phyloP scores from a whole-genome alignment of 495 filamentous ascomycete genomes.

The Jackrogersella multiformis region DNA sequence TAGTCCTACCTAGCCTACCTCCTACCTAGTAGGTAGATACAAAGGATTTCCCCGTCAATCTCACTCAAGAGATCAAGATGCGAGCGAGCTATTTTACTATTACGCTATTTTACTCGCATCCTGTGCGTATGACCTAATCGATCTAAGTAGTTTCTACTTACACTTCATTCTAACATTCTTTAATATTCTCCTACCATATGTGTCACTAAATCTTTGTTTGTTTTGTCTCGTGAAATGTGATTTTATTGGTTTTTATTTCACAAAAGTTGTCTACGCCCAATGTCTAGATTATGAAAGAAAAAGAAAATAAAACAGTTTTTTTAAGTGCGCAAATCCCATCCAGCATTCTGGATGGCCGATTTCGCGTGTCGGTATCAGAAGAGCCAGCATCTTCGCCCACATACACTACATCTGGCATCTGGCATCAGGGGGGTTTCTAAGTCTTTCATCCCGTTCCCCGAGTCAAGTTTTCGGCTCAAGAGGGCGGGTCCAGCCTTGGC shows the following conservation, averaged over 20 bases:
- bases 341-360: conserved; percentile 18
- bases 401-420: too few species aligned
- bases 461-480: conserved; percentile 42
- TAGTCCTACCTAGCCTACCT: too few species aligned
- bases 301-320: not conserved
- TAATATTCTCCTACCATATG: too few species aligned
- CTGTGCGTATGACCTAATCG: conserved; percentile 1
- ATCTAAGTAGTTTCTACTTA: conserved; percentile 15
- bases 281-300: conserved; percentile 21
- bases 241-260: not conserved
- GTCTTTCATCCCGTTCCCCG: conserved; percentile 40
- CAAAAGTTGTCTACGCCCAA: not conserved
- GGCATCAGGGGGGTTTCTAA: conserved; percentile 34
- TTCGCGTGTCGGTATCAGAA: conserved; percentile 36
- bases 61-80: conserved; percentile 31
- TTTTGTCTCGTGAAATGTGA: too few species aligned
- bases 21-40: too few species aligned
- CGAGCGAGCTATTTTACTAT: conserved; percentile 38
- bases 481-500: conserved; percentile 27
- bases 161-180: conserved; percentile 16
- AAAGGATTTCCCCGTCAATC: not conserved
- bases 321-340: conserved; percentile 23
- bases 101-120: conserved; percentile 5
- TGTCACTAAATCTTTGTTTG: too few species aligned
- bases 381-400: conserved; percentile 36